A percentile compares a stretch with the other conserved stretches of the same genome.
Evolutionary conservation across 2,329 filamentous ascomycete genomes (phyloP).

Genomic region (Xylariaceae sp.): DNA sequence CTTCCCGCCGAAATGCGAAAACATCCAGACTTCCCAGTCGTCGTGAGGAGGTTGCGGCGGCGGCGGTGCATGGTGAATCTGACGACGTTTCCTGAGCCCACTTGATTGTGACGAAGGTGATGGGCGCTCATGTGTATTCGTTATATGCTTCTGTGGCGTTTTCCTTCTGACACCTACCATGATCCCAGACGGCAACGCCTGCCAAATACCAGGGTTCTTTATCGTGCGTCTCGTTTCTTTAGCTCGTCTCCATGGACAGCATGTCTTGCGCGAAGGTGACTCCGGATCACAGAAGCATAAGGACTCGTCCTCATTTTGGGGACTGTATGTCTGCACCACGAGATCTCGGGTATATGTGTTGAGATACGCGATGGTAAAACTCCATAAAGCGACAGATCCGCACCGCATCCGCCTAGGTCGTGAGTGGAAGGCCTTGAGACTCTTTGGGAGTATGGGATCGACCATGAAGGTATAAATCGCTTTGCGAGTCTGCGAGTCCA

Average conservation of each 20-base stretch:
- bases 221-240: slow-evolving; percentile 49
- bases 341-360: slow-evolving; percentile 55
- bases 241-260: slow-evolving; percentile 48
- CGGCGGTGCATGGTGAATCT: slow-evolving; percentile 16
- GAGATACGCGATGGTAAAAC: slow-evolving; percentile 60
- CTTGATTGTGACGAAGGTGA: slow-evolving; percentile 19
- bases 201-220: slow-evolving; percentile 61
- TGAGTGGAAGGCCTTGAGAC: slow-evolving; percentile 56
- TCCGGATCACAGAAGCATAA: slow-evolving; percentile 52
- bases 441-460: slow-evolving; percentile 52
- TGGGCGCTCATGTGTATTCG: slow-evolving; percentile 18
- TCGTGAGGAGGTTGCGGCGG: slow-evolving; percentile 27
- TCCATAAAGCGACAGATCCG: slow-evolving; percentile 52
- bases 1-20: slow-evolving; percentile 40
- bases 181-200: slow-evolving; percentile 53
- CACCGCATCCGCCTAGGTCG: slow-evolving; percentile 47
- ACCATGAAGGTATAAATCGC: slow-evolving; percentile 59
- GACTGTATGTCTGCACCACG: slow-evolving; percentile 59
- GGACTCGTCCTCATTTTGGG: slow-evolving; percentile 46
- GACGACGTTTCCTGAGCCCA: slow-evolving; percentile 30
- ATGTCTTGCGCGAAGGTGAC: slow-evolving; percentile 38
- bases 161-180: slow-evolving; percentile 58
- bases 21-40: slow-evolving; percentile 52
- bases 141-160: slow-evolving; percentile 24
- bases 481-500: slow-evolving; percentile 53